Conservation (phyloP, 2,329 filamentous ascomycete genomes). For the Rugonectria rugulosa region DNA sequence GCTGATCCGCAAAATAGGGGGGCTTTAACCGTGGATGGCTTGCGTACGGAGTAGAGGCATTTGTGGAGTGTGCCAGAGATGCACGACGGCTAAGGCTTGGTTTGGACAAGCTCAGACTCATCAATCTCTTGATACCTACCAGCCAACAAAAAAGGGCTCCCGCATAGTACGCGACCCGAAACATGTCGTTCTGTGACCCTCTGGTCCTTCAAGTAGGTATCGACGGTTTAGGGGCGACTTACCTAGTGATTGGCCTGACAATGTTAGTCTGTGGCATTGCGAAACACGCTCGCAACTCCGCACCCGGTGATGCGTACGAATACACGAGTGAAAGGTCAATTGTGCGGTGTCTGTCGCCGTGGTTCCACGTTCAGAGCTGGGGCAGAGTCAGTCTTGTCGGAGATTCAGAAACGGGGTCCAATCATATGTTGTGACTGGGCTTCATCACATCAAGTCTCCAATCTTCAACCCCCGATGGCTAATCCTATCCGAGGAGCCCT, state of each 20-base stretch:
- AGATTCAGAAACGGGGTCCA: conserved; percentile 18
- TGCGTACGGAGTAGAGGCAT: conserved; percentile 3
- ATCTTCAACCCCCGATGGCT: conserved; percentile 11
- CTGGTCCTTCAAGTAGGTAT: not conserved
- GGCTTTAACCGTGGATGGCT: not conserved
- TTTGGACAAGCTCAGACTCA: conserved; percentile 21
- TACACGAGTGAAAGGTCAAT: too few species aligned
- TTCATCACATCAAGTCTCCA: not conserved
- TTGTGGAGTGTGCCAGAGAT: conserved; percentile 30
- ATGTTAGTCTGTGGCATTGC: not conserved
- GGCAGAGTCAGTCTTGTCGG: conserved; percentile 17
- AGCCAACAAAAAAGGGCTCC: conserved; percentile 15
- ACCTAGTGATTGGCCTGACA: not conserved
- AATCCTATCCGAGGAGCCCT: conserved; percentile 11
- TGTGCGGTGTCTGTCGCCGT: too few species aligned
- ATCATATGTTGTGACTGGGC: not conserved
- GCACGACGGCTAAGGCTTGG: conserved; percentile 25
- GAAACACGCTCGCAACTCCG: too few species aligned
- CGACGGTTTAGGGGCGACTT: too few species aligned
- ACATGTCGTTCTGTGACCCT: too few species aligned
- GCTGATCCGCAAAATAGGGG: conserved; percentile 31
- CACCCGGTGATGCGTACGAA: too few species aligned
- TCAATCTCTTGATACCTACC: conserved; percentile 6
- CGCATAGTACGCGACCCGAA: too few species aligned
- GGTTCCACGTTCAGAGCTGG: conserved; percentile 10